These are phyloP conservation scores for Podaxis sp. DNA, from an alignment of 768 basidiomycete species.

Conservation along the genomic window DNA sequence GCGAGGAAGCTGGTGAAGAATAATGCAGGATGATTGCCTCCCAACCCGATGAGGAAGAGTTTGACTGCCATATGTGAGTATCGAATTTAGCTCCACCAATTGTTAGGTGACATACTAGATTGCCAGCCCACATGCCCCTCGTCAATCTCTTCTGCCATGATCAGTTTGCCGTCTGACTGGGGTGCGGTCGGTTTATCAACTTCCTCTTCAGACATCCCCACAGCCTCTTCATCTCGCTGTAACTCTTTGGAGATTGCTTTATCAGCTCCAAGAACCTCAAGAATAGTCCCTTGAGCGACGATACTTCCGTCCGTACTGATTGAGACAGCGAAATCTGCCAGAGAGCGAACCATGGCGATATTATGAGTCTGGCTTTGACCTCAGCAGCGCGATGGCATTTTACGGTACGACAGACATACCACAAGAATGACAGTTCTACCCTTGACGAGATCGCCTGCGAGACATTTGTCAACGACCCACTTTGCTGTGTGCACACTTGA, in stretches of 20 bases:
- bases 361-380: slow-evolving; percentile 38
- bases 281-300: slow-evolving; percentile 43
- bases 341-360: slow-evolving; percentile 45
- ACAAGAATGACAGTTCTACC: slow-evolving; percentile 83
- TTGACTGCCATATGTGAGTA: slow-evolving; percentile 22
- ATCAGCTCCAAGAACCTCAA: slow-evolving; percentile 40
- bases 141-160: slow-evolving; percentile 60
- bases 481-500: slow-evolving; percentile 71
- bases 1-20: slow-evolving; percentile 31
- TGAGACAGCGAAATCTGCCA: slow-evolving; percentile 56
- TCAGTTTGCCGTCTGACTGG: slow-evolving; percentile 50
- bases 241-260: slow-evolving; percentile 23
- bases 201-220: slow-evolving; percentile 28
- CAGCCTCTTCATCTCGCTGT: slow-evolving; percentile 24
- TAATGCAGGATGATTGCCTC: slow-evolving; percentile 28
- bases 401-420: slow-evolving; percentile 27
- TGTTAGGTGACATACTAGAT: slow-evolving; percentile 30
- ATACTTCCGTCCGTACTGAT: slow-evolving; percentile 54
- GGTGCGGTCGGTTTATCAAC: slow-evolving; percentile 20
- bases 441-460: slow-evolving; percentile 72
- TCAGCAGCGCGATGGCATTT: not conserved
- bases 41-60: slow-evolving; percentile 33
- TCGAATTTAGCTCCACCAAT: not conserved
- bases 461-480: slow-evolving; percentile 75
- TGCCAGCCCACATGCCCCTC: slow-evolving; percentile 57